A percentile compares a stretch with the other conserved stretches of the same genome.
phyloP scores from a whole-genome alignment of 179 eudicot species.

The Monotropa hypopitys region DNA sequence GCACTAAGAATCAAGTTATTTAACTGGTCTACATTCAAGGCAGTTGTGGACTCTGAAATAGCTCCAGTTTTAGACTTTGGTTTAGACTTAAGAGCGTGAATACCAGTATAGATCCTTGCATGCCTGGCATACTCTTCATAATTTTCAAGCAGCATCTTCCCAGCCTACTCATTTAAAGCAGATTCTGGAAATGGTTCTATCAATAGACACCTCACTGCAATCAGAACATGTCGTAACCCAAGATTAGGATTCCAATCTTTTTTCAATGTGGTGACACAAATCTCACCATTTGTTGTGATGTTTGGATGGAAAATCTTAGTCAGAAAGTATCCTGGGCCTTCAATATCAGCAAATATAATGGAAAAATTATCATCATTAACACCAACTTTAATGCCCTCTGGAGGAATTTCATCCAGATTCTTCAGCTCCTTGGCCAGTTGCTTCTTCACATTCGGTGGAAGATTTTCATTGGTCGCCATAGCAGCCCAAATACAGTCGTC shows the following conservation, averaged over 20 bases:
- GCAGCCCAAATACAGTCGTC: conserved; percentile 7
- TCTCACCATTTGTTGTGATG: conserved; percentile 68
- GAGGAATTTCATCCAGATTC: conserved; percentile 96
- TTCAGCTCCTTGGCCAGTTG: conserved; percentile 92
- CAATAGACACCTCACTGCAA: conserved; percentile 75
- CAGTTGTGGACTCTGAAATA: conserved; percentile 64
- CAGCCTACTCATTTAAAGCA: conserved; percentile 91
- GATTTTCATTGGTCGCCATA: conserved; percentile 86
- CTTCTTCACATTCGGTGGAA: conserved; percentile 88
- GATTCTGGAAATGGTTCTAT: conserved; percentile 96
- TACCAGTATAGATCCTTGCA: conserved; percentile 85
- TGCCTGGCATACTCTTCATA: conserved; percentile 88
- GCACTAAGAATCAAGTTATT: conserved; percentile 32
- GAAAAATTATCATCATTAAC: conserved; percentile 90
- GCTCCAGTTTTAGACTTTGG: conserved; percentile 62
- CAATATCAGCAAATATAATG: conserved; percentile 80
- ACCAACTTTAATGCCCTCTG: conserved; percentile 90
- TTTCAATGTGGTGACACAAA: conserved; percentile 84
- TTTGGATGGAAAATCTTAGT: conserved; percentile 95
- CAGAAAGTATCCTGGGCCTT: conserved; percentile 90
- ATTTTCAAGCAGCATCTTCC: conserved; percentile 86
- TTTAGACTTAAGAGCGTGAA: conserved; percentile 74
- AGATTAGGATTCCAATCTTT: conserved; percentile 88
- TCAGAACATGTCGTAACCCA: conserved; percentile 79
- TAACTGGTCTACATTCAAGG: conserved; percentile 57